Evolutionary conservation across 2,329 filamentous ascomycete genomes (phyloP).

Genomic region (Botrytis fabae): DNA sequence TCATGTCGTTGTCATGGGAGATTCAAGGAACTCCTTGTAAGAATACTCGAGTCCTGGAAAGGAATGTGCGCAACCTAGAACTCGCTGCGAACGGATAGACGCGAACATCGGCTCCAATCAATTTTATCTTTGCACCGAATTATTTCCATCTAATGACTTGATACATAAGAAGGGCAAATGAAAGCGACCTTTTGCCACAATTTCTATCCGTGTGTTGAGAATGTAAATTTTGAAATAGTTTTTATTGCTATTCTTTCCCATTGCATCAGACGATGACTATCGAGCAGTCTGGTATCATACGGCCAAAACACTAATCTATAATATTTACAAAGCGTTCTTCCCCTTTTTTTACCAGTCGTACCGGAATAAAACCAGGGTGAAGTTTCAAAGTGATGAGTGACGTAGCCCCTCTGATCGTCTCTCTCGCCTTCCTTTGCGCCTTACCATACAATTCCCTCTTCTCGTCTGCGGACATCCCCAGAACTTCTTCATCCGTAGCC

Average conservation of each 20-base stretch:
- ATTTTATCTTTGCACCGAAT: background rate
- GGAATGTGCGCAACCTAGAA: constrained; percentile 11
- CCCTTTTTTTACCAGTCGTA: constrained; percentile 68
- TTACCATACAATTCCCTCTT: constrained; percentile 33
- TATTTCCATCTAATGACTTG: background rate
- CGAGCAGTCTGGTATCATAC: constrained; percentile 15
- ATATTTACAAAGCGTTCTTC: constrained; percentile 63
- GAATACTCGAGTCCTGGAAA: constrained; percentile 7
- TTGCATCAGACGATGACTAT: background rate
- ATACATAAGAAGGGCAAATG: background rate
- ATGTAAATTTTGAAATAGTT: background rate
- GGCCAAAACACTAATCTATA: constrained; percentile 28
- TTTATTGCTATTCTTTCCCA: background rate
- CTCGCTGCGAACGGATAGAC: background rate
- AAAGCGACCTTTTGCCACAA: background rate
- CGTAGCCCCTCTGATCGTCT: constrained; percentile 46
- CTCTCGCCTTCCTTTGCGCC: constrained; percentile 48
- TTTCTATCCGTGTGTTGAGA: background rate
- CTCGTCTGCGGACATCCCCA: constrained; percentile 31
- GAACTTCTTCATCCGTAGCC: constrained; percentile 37
- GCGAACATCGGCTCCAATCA: background rate
- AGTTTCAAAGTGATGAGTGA: constrained; percentile 74
- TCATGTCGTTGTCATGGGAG: constrained; percentile 14
- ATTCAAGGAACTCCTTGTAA: constrained; percentile 10
- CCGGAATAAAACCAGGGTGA: constrained; percentile 56